Base-by-base conservation (phyloP, 2,329 filamentous ascomycete genomes). In the Spiromastix sp. region DNA sequence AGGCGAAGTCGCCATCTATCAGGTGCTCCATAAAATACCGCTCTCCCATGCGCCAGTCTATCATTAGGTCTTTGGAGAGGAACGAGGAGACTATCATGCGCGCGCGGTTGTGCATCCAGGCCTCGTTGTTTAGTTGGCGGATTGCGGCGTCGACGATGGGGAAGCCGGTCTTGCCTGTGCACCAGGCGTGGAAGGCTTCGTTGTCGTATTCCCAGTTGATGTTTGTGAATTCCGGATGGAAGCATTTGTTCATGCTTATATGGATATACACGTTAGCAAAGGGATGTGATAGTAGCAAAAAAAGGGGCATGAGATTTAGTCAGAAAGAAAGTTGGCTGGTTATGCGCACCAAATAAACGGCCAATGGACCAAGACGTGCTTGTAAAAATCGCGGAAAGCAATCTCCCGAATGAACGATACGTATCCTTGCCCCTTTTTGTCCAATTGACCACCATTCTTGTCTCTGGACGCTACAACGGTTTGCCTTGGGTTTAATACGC, bases 121-220 rank as follows among this genome's bases (percentile, higher is more conserved):
- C 81, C 29, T 71, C 71, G 12, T 72, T 54, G 8, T 68, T 70
- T 5, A 87, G 54, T 57, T 93, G 84, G 6, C 85, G 73, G 83
- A 93, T 91, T 1, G 82, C 83, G 0, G 85, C 85, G 51, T 93
- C 85, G 15, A 93, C 80, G 30, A 93, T 80, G 0, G 85, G 85
- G 49, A 77, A 87, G 0, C 85, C 85, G 0, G 85, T 93, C 21
- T 63, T 68, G 5, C 85, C 85, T 21, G 76, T 61, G 25, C 71
- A 74, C 85, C 87, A 95, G 3, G 77, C 76, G 1, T 67, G 48
- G 60, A 94, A 91, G 13, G 78, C 67, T 2, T 72, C 66, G 7
- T 65, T 49, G 48, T 86, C 67, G 55, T 87, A 85, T 34, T 85
- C 83, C 86, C 86, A 94, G 32, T 72, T 61, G 31, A 94, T 79